phyloP scores from a whole-genome alignment of 805 yeast species.

The Lipomyces yamadae region DNA sequence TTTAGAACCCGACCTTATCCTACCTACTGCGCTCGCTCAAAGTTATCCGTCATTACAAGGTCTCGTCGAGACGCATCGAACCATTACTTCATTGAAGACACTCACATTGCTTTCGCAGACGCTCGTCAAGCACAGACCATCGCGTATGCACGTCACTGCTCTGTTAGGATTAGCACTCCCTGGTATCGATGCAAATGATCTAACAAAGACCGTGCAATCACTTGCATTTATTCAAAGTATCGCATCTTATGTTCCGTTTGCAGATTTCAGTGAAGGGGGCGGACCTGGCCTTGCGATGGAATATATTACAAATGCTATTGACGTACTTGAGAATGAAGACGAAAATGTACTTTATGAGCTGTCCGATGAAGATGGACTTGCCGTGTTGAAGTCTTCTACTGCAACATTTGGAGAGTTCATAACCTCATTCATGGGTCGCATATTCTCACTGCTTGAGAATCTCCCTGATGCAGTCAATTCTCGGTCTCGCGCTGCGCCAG shows the following conservation, averaged over 20 bases:
- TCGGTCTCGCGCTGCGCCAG: slow-evolving; percentile 51
- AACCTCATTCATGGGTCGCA: slow-evolving; percentile 58
- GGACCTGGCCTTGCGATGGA: slow-evolving; percentile 51
- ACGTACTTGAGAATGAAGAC: slow-evolving; percentile 51
- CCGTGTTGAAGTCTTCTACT: slow-evolving; percentile 74
- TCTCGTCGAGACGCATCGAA: slow-evolving; percentile 68
- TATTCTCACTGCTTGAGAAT: slow-evolving; percentile 69
- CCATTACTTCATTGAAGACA: slow-evolving; percentile 70
- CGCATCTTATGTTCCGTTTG: slow-evolving; percentile 73
- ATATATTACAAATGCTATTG: slow-evolving; percentile 69
- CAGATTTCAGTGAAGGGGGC: slow-evolving; percentile 56
- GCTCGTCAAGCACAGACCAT: slow-evolving; percentile 65
- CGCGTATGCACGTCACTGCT: slow-evolving; percentile 78
- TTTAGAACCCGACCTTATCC: slow-evolving; percentile 55
- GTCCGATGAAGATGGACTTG: slow-evolving; percentile 53
- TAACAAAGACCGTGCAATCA: slow-evolving; percentile 69
- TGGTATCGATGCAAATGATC: slow-evolving; percentile 88
- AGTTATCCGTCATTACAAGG: slow-evolving; percentile 60
- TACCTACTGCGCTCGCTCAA: slow-evolving; percentile 54
- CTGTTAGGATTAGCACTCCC: slow-evolving; percentile 70
- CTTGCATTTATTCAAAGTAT: slow-evolving; percentile 71
- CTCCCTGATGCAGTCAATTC: slow-evolving; percentile 61
- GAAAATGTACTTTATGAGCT: slow-evolving; percentile 18
- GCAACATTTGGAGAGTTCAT: slow-evolving; percentile 68
- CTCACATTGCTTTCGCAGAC: slow-evolving; percentile 68